These are phyloP conservation scores for Sextonia rubra DNA, from an alignment of 164 flowering plant genomes.

Conservation along the genomic window DNA sequence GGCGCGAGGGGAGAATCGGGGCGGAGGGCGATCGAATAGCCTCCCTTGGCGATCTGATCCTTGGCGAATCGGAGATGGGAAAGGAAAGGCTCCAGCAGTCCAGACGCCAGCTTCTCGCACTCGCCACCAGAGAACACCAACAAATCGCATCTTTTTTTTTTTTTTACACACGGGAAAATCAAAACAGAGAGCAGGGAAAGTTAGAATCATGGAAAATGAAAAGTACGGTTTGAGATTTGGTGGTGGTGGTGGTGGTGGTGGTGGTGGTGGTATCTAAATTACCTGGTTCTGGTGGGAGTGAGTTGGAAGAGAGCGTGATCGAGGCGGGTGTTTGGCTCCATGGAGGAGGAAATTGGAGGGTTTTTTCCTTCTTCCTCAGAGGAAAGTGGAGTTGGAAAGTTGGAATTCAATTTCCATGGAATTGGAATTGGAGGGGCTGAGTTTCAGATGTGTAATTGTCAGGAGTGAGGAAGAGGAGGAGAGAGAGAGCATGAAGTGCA, in stretches of 20 bases:
- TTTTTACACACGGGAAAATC: background rate
- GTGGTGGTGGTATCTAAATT: background rate
- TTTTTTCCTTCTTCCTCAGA: background rate
- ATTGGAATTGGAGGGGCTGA: no score
- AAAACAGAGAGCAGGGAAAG: background rate
- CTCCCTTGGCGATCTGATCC: conserved; percentile 82
- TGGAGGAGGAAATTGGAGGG: conserved; percentile 2
- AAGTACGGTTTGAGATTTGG: no score
- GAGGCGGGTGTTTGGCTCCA: conserved; percentile 40
- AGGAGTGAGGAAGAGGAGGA: background rate
- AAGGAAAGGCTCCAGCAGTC: conserved; percentile 68
- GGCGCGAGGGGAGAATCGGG: conserved; percentile 17
- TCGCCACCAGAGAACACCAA: conserved; percentile 48
- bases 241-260: background rate
- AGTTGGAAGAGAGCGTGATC: conserved; percentile 76
- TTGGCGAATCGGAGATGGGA: conserved; percentile 58
- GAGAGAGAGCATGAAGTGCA: background rate
- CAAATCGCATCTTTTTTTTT: conserved; percentile 92
- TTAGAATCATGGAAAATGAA: background rate
- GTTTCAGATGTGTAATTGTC: no score
- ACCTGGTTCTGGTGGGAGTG: conserved; percentile 95
- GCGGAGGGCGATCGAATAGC: conserved; percentile 71
- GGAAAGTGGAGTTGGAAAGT: background rate
- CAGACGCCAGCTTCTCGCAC: conserved; percentile 78
- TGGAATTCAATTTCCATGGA: background rate